phyloP scores from a whole-genome alignment of 192 early-diverging fungal species.

The Mortierella antarctica region DNA sequence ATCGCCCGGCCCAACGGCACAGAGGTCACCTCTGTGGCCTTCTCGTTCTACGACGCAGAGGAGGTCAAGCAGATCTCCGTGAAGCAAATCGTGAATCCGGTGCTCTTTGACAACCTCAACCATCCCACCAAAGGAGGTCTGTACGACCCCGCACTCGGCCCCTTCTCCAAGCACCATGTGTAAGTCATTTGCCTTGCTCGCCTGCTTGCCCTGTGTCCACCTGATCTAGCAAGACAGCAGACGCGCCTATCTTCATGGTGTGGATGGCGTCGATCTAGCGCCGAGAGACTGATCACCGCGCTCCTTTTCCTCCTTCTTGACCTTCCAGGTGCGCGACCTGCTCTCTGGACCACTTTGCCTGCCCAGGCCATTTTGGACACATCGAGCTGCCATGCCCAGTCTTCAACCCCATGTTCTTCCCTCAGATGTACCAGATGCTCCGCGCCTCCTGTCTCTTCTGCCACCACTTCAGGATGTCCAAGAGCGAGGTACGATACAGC shows the following conservation, averaged over 20 bases:
- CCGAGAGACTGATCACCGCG: slow-evolving; percentile 78
- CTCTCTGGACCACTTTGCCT: slow-evolving; percentile 92
- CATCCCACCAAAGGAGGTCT: slow-evolving; percentile 93
- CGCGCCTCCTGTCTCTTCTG: slow-evolving; percentile 92
- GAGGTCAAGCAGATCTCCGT: slow-evolving; percentile 95
- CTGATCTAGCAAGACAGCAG: neutral
- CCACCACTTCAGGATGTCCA: slow-evolving; percentile 79
- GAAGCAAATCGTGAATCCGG: slow-evolving; percentile 91
- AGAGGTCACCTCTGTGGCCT: slow-evolving; percentile 88
- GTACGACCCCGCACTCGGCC: slow-evolving; percentile 95
- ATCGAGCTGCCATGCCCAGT: slow-evolving; percentile 97
- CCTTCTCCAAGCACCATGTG: slow-evolving; percentile 83
- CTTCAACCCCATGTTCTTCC: slow-evolving; percentile 95
- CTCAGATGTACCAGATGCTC: slow-evolving; percentile 88
- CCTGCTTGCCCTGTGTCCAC: neutral
- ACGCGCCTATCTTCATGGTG: neutral
- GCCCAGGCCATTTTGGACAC: slow-evolving; percentile 98
- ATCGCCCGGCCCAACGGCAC: slow-evolving; percentile 84
- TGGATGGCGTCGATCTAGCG: neutral
- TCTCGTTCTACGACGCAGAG: slow-evolving; percentile 88
- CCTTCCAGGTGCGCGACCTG: slow-evolving; percentile 95
- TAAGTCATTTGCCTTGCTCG: slow-evolving; percentile 42
- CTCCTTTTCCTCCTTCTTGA: slow-evolving; percentile 56
- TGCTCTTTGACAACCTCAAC: slow-evolving; percentile 87
- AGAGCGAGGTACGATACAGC: slow-evolving; percentile 59